Conservation (phyloP, 2,329 filamentous ascomycete species). For the Fusarium cyanostomum region DNA sequence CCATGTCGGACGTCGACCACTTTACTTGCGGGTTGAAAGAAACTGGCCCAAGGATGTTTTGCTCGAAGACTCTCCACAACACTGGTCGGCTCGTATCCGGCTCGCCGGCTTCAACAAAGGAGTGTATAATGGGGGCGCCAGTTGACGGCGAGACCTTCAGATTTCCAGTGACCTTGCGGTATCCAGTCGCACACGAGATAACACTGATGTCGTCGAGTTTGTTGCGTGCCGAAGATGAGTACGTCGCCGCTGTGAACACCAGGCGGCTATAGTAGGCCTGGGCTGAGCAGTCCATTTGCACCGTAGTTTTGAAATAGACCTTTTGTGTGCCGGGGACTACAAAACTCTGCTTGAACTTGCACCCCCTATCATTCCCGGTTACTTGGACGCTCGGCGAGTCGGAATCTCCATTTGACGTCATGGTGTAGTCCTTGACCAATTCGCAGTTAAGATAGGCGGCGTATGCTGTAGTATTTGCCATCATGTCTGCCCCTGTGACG, state of each 20-base stretch:
- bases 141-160: neutral
- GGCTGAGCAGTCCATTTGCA: constrained; percentile 8
- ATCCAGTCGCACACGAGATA: constrained; percentile 21
- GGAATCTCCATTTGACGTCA: neutral
- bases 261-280: constrained; percentile 19
- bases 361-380: constrained; percentile 10
- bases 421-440: neutral
- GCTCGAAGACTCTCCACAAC: constrained; percentile 20
- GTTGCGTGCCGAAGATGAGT: constrained; percentile 5
- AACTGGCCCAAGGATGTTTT: constrained; percentile 10
- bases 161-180: constrained; percentile 5
- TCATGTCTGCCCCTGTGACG: neutral
- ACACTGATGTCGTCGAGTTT: constrained; percentile 10
- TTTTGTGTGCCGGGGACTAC: neutral
- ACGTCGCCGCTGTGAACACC: constrained; percentile 12
- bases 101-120: constrained; percentile 5
- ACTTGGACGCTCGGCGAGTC: neutral
- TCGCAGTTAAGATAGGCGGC: constrained; percentile 18
- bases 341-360: constrained; percentile 20
- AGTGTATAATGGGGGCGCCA: neutral
- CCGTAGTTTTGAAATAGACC: constrained; percentile 19
- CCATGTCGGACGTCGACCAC: constrained; percentile 16
- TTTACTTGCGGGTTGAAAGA: constrained; percentile 11
- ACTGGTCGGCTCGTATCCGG: constrained; percentile 6
- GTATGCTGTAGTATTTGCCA: constrained; percentile 10